Conservation (phyloP, 495 filamentous ascomycete genomes). For the Penicillium ochrochloron region DNA sequence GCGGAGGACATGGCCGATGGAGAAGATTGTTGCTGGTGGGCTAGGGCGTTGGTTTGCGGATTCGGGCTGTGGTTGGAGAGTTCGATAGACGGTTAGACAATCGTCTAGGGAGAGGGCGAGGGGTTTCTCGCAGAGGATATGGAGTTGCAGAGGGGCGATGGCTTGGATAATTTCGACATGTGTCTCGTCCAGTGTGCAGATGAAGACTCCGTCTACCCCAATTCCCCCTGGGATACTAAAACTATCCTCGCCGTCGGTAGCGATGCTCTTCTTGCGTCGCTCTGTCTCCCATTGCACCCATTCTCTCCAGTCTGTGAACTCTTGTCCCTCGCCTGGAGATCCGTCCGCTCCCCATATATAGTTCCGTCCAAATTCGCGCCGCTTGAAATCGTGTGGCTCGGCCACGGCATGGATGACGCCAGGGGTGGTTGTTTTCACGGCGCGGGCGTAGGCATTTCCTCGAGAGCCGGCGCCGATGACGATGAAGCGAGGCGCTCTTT, state of each 20-base stretch:
- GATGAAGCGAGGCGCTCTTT: constrained; percentile 57
- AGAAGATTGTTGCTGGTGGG: constrained; percentile 58
- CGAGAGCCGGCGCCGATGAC: constrained; percentile 89
- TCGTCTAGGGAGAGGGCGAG: constrained; percentile 77
- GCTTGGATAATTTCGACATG: constrained; percentile 79
- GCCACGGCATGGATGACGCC: constrained; percentile 75
- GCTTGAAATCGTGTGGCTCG: constrained; percentile 80
- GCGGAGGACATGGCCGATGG: constrained; percentile 77
- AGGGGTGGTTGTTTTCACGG: constrained; percentile 61
- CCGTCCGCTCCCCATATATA: constrained; percentile 66
- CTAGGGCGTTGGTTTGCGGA: constrained; percentile 5
- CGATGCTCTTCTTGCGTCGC: constrained; percentile 46
- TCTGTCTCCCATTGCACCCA: constrained; percentile 67
- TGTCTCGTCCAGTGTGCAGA: constrained; percentile 87
- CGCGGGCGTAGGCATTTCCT: constrained; percentile 74
- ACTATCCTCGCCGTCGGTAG: neutral
- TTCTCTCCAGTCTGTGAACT: constrained; percentile 74
- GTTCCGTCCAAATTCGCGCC: constrained; percentile 64
- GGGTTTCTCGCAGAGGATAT: constrained; percentile 96
- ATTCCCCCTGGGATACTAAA: too few relatives aligned
- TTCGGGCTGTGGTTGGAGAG: constrained; percentile 41
- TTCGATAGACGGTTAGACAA: constrained; percentile 72
- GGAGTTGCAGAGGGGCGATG: constrained; percentile 69
- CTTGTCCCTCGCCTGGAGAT: constrained; percentile 56
- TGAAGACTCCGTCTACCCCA: constrained; percentile 76